These are phyloP conservation scores for Ambrosia trifida DNA, from an alignment of 129 eudicot genomes.

Conservation along the genomic window DNA sequence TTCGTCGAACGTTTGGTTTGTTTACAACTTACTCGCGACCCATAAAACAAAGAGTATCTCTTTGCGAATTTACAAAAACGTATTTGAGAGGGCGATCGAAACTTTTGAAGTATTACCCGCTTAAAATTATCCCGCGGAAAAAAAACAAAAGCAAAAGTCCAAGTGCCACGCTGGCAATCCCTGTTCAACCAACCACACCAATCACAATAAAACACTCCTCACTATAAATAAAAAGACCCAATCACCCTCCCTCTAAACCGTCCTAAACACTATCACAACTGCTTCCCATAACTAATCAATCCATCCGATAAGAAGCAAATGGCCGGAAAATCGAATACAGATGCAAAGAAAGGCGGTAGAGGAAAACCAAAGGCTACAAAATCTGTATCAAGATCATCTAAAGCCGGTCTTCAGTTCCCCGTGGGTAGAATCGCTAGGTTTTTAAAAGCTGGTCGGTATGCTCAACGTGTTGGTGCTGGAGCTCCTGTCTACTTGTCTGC, in stretches of 20 bases:
- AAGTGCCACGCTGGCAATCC: slow-evolving; percentile 40
- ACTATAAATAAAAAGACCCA: slow-evolving; percentile 9
- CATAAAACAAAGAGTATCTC: too few relatives aligned
- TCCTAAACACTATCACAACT: not conserved
- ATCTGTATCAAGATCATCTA: slow-evolving; percentile 39
- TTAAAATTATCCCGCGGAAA: too few relatives aligned
- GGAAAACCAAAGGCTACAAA: slow-evolving; percentile 42
- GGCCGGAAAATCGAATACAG: slow-evolving; percentile 19
- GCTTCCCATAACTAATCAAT: not conserved
- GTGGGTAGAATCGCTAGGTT: slow-evolving; percentile 54
- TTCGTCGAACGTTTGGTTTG: too few relatives aligned
- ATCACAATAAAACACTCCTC: not conserved
- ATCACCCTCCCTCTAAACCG: not conserved
- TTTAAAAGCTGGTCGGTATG: slow-evolving; percentile 41
- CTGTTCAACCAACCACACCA: not conserved
- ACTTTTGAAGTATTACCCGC: too few relatives aligned
- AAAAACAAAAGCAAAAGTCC: not conserved
- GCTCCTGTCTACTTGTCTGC: slow-evolving; percentile 52
- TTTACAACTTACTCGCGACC: too few relatives aligned
- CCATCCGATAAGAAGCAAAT: slow-evolving; percentile 5
- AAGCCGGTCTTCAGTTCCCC: slow-evolving; percentile 51
- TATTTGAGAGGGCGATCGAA: too few relatives aligned
- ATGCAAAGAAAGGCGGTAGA: slow-evolving; percentile 41
- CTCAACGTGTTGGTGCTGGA: slow-evolving; percentile 50
- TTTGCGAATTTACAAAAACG: too few relatives aligned